These are phyloP conservation scores for Ehretia macrophylla DNA, from an alignment of 257 asterid genomes.

Conservation along the genomic window DNA sequence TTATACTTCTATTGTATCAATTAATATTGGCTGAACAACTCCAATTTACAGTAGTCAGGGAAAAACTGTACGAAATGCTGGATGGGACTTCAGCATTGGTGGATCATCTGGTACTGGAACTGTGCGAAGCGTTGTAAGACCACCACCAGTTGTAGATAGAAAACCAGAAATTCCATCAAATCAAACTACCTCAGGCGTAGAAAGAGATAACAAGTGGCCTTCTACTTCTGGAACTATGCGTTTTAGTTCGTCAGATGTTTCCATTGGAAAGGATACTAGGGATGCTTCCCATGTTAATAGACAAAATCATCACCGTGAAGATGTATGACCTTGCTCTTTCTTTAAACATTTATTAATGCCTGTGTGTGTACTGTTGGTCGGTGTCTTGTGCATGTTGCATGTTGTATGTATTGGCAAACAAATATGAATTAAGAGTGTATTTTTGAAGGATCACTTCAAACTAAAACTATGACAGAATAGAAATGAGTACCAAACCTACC, in stretches of 20 bases:
- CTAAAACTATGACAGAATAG: too few species aligned
- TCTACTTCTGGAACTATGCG: constrained; percentile 61
- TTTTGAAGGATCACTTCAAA: too few species aligned
- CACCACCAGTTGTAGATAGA: constrained; percentile 88
- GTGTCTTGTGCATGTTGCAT: neutral
- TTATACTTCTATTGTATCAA: neutral
- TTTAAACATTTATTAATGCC: constrained; percentile 20
- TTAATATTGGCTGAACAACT: constrained; percentile 24
- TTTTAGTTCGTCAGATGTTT: constrained; percentile 40
- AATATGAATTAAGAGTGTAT: too few species aligned
- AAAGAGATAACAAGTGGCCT: constrained; percentile 50
- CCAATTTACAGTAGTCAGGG: constrained; percentile 55
- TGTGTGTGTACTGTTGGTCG: constrained; percentile 1
- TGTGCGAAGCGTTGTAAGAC: constrained; percentile 72
- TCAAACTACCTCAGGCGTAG: constrained; percentile 52
- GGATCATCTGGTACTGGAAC: constrained; percentile 75
- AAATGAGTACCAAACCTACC: too few species aligned
- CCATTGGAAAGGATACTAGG: constrained; percentile 45
- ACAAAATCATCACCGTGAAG: constrained; percentile 50
- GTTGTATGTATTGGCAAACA: neutral
- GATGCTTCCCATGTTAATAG: constrained; percentile 28
- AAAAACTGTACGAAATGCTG: constrained; percentile 55
- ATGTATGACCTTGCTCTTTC: constrained; percentile 46
- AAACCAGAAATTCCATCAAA: constrained; percentile 58
- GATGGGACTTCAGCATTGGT: constrained; percentile 98